phyloP scores from a whole-genome alignment of 371 early-diverging fungal genomes.

The Apophysomyces trapeziformis region DNA sequence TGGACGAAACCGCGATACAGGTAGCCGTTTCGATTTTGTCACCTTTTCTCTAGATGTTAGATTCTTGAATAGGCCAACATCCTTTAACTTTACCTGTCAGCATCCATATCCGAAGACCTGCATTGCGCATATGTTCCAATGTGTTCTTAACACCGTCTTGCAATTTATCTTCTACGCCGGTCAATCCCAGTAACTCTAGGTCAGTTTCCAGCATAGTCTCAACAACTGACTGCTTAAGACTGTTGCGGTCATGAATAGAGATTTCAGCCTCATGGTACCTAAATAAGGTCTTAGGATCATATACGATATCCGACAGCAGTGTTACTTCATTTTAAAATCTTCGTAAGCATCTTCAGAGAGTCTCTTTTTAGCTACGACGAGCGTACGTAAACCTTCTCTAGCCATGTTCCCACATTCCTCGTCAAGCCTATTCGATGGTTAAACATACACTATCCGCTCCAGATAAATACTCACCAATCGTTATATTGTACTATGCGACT shows the following conservation, averaged over 20 bases:
- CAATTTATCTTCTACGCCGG: constrained; percentile 99
- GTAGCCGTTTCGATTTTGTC: constrained; percentile 99
- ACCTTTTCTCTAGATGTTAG: constrained; percentile 52
- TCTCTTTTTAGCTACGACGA: constrained; percentile 92
- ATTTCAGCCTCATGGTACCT: constrained; percentile 80
- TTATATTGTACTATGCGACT: constrained; percentile 87
- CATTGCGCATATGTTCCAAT: constrained; percentile 92
- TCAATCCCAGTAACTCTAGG: constrained; percentile 94
- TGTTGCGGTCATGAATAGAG: constrained; percentile 72
- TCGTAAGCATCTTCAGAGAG: constrained; percentile 78
- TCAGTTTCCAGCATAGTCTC: constrained; percentile 79
- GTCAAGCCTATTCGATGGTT: constrained; percentile 64
- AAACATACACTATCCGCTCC: not conserved
- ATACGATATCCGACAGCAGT: not conserved
- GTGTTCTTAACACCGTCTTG: constrained; percentile 96
- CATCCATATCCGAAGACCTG: constrained; percentile 99
- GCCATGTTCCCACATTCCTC: constrained; percentile 99
- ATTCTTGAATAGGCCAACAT: not conserved
- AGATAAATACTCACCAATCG: constrained; percentile 76
- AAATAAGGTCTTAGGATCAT: not conserved
- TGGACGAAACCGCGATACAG: constrained; percentile 94
- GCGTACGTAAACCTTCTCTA: constrained; percentile 97
- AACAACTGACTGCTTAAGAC: constrained; percentile 74
- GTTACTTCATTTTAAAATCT: constrained; percentile 64
- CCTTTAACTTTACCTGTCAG: constrained; percentile 68